These are phyloP conservation scores for Monosporascus sp. DNA, from an alignment of 2,329 filamentous ascomycete genomes.

Conservation along the genomic window DNA sequence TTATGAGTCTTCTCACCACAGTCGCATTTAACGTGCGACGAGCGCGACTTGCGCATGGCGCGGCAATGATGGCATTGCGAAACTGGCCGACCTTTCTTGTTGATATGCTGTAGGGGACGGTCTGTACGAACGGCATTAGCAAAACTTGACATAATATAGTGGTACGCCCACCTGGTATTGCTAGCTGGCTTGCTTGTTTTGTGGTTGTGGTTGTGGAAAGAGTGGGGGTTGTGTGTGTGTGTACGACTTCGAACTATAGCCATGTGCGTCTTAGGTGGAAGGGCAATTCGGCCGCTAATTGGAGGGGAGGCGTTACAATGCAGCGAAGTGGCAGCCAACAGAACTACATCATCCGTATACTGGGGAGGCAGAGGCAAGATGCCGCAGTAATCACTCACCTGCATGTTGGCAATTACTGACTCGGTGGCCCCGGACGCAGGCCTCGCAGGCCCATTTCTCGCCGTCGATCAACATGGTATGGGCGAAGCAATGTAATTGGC, in stretches of 20 bases:
- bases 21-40: conserved; percentile 93
- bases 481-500: not conserved
- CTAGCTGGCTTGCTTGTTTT: too few relatives aligned
- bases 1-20: conserved; percentile 88
- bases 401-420: conserved; percentile 97
- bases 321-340: not conserved
- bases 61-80: conserved; percentile 98
- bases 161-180: too few relatives aligned
- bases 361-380: conserved; percentile 4
- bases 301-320: not conserved
- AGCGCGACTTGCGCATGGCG: conserved; percentile 89
- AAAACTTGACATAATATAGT: not conserved
- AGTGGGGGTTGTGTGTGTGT: not conserved
- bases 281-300: not conserved
- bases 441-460: conserved; percentile 97
- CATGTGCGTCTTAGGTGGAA: not conserved
- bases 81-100: conserved; percentile 94
- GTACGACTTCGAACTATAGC: not conserved
- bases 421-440: conserved; percentile 95
- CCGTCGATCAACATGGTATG: conserved; percentile 77
- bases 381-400: conserved; percentile 57
- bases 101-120: conserved; percentile 87
- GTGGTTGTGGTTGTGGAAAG: not conserved
- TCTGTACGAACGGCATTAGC: conserved; percentile 47
- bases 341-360: not conserved